phyloP scores from a whole-genome alignment of 148 eudicot species.

The Persicaria maculosa region DNA sequence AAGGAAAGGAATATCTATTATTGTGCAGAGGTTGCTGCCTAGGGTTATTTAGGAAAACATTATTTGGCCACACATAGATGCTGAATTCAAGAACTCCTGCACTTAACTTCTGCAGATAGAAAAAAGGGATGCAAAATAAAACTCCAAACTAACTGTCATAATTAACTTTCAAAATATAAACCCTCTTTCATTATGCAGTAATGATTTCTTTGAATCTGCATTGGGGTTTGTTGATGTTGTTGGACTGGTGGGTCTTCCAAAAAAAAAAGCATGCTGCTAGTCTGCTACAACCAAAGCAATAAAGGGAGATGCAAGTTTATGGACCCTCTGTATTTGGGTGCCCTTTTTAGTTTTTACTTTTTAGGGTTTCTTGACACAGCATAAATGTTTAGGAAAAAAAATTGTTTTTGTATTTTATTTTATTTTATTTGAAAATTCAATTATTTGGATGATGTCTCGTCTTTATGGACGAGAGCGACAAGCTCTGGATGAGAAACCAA shows the following conservation, averaged over 20 bases:
- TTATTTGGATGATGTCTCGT: too few species aligned
- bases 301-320: constrained; percentile 9
- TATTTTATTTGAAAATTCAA: too few species aligned
- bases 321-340: constrained; percentile 6
- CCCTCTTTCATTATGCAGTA: constrained; percentile 4
- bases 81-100: constrained; percentile 1
- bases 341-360: neutral
- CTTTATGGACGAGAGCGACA: too few species aligned
- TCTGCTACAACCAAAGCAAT: neutral
- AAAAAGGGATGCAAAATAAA: neutral
- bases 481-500: too few species aligned
- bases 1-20: neutral
- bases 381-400: too few species aligned
- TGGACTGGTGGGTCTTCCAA: neutral
- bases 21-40: neutral
- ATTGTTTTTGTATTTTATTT: too few species aligned
- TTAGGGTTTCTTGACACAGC: neutral
- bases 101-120: neutral
- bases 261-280: neutral
- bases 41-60: neutral
- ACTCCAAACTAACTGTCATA: neutral
- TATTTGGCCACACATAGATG: neutral
- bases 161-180: neutral
- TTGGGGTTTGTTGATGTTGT: neutral
- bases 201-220: constrained; percentile 9